Percentiles rank a stretch among this genome's conserved stretches.
These are phyloP conservation scores for Blastocystis sp. DNA, from an alignment of 352 stramenopile genomes.

Conservation along the genomic window DNA sequence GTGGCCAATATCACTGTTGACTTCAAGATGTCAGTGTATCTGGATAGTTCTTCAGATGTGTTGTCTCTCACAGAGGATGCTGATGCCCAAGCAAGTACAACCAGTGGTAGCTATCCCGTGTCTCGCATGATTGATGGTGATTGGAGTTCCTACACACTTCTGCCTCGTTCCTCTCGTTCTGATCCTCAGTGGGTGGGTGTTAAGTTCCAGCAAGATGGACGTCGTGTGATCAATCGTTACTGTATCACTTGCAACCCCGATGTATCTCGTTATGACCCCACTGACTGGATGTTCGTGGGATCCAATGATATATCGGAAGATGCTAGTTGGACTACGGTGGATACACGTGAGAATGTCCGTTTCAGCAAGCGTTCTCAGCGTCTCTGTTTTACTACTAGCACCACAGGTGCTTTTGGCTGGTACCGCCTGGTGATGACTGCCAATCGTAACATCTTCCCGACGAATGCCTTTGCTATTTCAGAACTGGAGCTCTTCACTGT, in stretches of 20 bases:
- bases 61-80: slow-evolving; percentile 49
- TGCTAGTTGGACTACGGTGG: slow-evolving; percentile 1
- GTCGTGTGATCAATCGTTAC: slow-evolving; percentile 34
- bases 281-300: neutral
- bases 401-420: slow-evolving; percentile 20
- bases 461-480: slow-evolving; percentile 42
- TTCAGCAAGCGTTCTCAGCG: slow-evolving; percentile 57
- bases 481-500: slow-evolving; percentile 47
- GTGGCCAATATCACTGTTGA: slow-evolving; percentile 19
- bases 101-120: slow-evolving; percentile 10
- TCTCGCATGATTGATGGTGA: slow-evolving; percentile 14
- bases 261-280: slow-evolving; percentile 48
- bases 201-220: slow-evolving; percentile 4
- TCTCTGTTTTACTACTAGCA: slow-evolving; percentile 21
- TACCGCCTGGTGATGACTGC: slow-evolving; percentile 61
- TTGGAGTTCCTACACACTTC: slow-evolving; percentile 41
- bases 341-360: slow-evolving; percentile 50
- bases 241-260: slow-evolving; percentile 63
- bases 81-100: neutral
- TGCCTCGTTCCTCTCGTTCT: neutral
- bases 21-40: slow-evolving; percentile 57
- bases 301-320: neutral
- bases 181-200: slow-evolving; percentile 33
- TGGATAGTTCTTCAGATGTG: neutral
- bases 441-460: slow-evolving; percentile 60